A percentile compares a stretch with the other conserved stretches of the same genome.
phyloP scores from a whole-genome alignment of 331 rosid species.

The Malus hybrid region DNA sequence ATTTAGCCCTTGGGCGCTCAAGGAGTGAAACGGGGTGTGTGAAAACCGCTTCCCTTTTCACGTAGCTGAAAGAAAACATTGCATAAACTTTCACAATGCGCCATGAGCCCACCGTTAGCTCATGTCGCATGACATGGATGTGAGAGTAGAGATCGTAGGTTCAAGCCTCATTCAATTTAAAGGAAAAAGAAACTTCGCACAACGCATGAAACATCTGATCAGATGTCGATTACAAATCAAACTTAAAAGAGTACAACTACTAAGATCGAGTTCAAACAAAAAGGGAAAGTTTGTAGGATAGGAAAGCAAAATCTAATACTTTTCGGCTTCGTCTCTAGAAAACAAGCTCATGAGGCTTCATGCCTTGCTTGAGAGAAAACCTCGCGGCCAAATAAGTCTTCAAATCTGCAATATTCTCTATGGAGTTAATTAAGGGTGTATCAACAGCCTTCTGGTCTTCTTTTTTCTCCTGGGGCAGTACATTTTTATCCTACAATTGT shows the following conservation, averaged over 20 bases:
- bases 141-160: background rate
- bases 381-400: conserved; percentile 66
- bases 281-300: background rate
- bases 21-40: too few relatives aligned
- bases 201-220: conserved; percentile 17
- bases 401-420: conserved; percentile 55
- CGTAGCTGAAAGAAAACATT: too few relatives aligned
- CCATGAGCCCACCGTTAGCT: background rate
- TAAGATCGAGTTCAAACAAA: conserved; percentile 16
- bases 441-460: conserved; percentile 71
- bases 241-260: background rate
- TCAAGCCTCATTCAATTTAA: background rate
- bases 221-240: conserved; percentile 19
- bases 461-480: conserved; percentile 58
- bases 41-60: too few relatives aligned
- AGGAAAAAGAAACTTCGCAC: background rate
- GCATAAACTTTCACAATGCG: too few relatives aligned
- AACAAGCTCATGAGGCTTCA: conserved; percentile 74
- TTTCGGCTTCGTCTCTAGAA: conserved; percentile 25
- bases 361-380: conserved; percentile 68
- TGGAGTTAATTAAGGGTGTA: conserved; percentile 38
- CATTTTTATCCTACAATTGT: conserved; percentile 45
- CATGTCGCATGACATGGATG: background rate
- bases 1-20: background rate
- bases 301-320: background rate